Conservation (phyloP, 2,329 filamentous ascomycete genomes). For the Trematosphaeria pertusa region DNA sequence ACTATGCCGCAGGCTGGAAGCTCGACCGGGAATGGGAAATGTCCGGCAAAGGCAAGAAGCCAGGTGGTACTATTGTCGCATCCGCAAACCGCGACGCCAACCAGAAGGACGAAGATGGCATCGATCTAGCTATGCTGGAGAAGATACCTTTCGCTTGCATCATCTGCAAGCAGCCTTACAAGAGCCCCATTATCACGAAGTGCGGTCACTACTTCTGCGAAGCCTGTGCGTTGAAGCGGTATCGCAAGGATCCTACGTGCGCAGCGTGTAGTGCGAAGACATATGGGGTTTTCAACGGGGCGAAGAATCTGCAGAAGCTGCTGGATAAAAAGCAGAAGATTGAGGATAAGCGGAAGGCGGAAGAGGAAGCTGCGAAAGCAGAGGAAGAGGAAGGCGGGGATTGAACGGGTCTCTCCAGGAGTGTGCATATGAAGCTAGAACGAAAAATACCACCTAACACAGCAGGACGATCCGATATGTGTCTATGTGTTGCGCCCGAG, state of each 20-base stretch:
- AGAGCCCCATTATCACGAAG: slow-evolving; percentile 81
- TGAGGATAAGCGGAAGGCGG: slow-evolving; percentile 64
- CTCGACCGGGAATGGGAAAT: slow-evolving; percentile 94
- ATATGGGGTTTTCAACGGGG: slow-evolving; percentile 86
- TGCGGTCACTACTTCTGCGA: slow-evolving; percentile 98
- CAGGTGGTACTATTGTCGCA: slow-evolving; percentile 60
- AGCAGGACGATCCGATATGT: too few species aligned
- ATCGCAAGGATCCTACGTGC: slow-evolving; percentile 85
- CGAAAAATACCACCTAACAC: too few species aligned
- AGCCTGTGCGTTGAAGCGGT: slow-evolving; percentile 83
- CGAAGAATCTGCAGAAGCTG: slow-evolving; percentile 81
- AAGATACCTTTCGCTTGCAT: slow-evolving; percentile 90
- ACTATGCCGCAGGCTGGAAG: slow-evolving; percentile 93
- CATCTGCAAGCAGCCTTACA: slow-evolving; percentile 82
- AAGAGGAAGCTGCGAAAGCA: slow-evolving; percentile 55
- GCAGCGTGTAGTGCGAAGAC: slow-evolving; percentile 86
- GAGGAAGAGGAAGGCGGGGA: slow-evolving; percentile 28
- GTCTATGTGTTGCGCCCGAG: too few species aligned
- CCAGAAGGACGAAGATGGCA: slow-evolving; percentile 56
- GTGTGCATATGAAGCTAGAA: too few species aligned
- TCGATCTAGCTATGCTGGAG: slow-evolving; percentile 76
- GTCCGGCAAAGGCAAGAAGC: slow-evolving; percentile 69
- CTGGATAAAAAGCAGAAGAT: slow-evolving; percentile 75
- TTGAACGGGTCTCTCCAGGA: slow-evolving; percentile 10
- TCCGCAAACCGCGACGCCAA: slow-evolving; percentile 60